phyloP scores from a whole-genome alignment of 2,329 filamentous ascomycete species.

The Hypocrella siamensis region DNA sequence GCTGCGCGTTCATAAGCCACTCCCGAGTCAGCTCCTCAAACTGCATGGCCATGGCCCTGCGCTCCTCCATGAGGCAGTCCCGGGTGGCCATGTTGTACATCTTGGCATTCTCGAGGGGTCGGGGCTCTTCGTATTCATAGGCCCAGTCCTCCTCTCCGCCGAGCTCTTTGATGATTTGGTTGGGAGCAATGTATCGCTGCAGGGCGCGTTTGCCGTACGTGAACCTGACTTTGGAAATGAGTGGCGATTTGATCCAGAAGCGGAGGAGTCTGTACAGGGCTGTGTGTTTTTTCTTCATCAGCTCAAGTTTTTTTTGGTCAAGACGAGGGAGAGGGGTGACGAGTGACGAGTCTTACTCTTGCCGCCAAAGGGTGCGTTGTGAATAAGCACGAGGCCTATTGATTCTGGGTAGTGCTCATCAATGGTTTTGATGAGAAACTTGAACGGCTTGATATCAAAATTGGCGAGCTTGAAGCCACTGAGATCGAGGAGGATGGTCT shows the following conservation, averaged over 20 bases:
- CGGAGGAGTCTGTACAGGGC: conserved; percentile 79
- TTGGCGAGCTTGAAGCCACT: conserved; percentile 74
- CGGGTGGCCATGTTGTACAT: conserved; percentile 47
- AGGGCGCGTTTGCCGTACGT: conserved; percentile 63
- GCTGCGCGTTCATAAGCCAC: conserved; percentile 42
- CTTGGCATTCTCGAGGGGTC: conserved; percentile 51
- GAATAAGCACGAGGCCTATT: conserved; percentile 68
- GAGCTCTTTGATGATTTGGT: conserved; percentile 58
- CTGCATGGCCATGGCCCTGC: conserved; percentile 43
- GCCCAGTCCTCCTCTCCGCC: conserved; percentile 67
- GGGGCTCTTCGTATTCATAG: conserved; percentile 63
- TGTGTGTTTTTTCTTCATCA: conserved; percentile 11
- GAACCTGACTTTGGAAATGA: conserved; percentile 78
- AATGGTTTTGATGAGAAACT: conserved; percentile 94
- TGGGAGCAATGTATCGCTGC: conserved; percentile 49
- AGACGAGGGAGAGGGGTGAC: not conserved
- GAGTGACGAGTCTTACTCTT: conserved; percentile 40
- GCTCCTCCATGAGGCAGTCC: conserved; percentile 43
- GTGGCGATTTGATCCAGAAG: conserved; percentile 82
- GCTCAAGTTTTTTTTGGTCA: not conserved
- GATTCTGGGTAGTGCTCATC: conserved; percentile 90
- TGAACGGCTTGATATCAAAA: conserved; percentile 86
- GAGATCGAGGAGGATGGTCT: conserved; percentile 42
- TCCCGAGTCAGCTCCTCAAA: conserved; percentile 57
- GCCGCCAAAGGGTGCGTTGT: conserved; percentile 87